These are phyloP conservation scores for Rhizophagus sp. DNA, from an alignment of 192 early-diverging fungal species.

Conservation along the genomic window DNA sequence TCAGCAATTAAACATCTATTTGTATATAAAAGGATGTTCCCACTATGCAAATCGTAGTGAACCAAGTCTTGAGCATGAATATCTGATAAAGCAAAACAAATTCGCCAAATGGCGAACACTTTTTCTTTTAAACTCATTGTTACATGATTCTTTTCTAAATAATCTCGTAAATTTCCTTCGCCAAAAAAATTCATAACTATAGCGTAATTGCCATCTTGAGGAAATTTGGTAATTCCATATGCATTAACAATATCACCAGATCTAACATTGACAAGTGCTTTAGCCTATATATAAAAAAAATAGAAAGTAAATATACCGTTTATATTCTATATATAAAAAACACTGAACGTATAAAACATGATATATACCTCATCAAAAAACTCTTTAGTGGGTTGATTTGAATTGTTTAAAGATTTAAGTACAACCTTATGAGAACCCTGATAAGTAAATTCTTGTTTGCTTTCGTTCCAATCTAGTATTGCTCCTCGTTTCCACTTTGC, in stretches of 20 bases:
- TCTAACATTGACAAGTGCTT: background rate
- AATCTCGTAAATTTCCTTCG: constrained; percentile 39
- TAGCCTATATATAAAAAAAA: background rate
- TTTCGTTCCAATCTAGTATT: constrained; percentile 6
- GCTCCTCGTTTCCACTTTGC: constrained; percentile 16
- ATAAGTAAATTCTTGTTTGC: background rate
- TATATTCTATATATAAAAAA: background rate
- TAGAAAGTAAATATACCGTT: background rate
- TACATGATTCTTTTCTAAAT: constrained; percentile 33
- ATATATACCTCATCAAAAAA: constrained; percentile 8
- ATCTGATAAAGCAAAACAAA: background rate
- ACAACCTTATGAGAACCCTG: background rate
- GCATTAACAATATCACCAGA: constrained; percentile 12
- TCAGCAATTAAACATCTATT: constrained; percentile 23
- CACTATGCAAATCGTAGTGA: background rate
- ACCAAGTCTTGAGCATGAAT: background rate
- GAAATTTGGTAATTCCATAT: constrained; percentile 3
- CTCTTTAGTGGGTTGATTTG: background rate
- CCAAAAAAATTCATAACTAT: constrained; percentile 43
- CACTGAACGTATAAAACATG: background rate
- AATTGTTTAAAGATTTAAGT: constrained; percentile 10
- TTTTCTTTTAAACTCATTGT: constrained; percentile 33
- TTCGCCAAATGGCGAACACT: background rate
- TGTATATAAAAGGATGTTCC: background rate
- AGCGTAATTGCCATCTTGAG: background rate